Conservation (phyloP, 176 grass and related monocot species). For the Oryza meridionalis region DNA sequence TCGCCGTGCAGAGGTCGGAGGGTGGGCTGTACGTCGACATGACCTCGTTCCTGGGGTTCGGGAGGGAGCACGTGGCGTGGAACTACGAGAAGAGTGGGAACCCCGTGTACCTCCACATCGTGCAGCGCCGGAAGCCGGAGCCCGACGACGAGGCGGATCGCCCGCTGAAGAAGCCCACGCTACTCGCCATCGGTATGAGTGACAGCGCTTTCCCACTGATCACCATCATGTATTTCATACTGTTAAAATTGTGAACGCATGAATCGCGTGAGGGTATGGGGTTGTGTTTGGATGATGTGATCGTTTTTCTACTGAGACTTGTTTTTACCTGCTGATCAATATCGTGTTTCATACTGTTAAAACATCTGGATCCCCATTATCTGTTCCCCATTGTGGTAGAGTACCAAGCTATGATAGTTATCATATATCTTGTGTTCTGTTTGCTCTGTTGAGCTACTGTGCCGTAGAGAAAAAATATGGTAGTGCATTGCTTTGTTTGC, state of each 20-base stretch:
- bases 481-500: neutral
- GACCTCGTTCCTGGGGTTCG: constrained; percentile 86
- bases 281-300: neutral
- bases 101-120: constrained; percentile 90
- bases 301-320: neutral
- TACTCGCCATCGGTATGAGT: constrained; percentile 83
- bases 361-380: neutral
- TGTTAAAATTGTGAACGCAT: neutral
- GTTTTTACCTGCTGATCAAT: neutral
- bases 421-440: neutral
- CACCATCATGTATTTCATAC: neutral
- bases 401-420: neutral
- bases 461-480: neutral
- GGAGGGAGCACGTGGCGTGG: constrained; percentile 81
- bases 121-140: constrained; percentile 65
- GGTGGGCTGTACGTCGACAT: constrained; percentile 86
- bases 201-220: neutral
- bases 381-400: neutral
- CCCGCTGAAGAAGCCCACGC: constrained; percentile 85
- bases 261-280: neutral
- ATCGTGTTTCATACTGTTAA: too few relatives aligned
- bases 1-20: constrained; percentile 60
- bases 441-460: neutral
- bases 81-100: constrained; percentile 85
- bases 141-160: constrained; percentile 81